A percentile compares a stretch with the other conserved stretches of the same genome.
phyloP scores from a whole-genome alignment of 1,284 basidiomycete genomes.

The Pseudomicrostroma phylloplanum region DNA sequence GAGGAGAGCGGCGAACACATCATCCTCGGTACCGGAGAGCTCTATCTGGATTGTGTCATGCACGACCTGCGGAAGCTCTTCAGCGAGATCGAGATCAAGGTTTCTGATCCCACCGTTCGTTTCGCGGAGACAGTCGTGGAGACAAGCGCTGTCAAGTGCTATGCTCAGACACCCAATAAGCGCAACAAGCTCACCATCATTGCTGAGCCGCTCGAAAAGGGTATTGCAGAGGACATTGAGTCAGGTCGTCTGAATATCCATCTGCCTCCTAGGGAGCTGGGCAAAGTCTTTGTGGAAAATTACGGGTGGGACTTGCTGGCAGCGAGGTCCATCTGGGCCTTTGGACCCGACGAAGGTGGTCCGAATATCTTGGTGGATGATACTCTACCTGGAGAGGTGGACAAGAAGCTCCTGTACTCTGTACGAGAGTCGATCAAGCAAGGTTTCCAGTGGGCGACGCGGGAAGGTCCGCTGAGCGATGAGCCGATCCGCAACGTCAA shows the following conservation, averaged over 20 bases:
- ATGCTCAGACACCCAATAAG: slow-evolving; percentile 88
- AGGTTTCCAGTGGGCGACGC: slow-evolving; percentile 97
- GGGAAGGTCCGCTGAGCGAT: slow-evolving; percentile 94
- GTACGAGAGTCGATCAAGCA: slow-evolving; percentile 95
- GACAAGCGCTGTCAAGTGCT: slow-evolving; percentile 95
- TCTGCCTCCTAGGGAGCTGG: slow-evolving; percentile 38
- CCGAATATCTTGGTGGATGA: slow-evolving; percentile 93
- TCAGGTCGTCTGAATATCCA: slow-evolving; percentile 30
- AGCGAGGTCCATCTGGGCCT: slow-evolving; percentile 98
- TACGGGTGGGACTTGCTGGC: slow-evolving; percentile 98
- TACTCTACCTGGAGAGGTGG: slow-evolving; percentile 88
- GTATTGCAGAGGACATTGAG: slow-evolving; percentile 48
- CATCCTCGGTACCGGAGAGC: slow-evolving; percentile 89
- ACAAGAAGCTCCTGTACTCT: slow-evolving; percentile 81
- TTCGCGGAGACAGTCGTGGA: slow-evolving; percentile 98
- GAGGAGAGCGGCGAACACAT: slow-evolving; percentile 98
- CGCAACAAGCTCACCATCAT: slow-evolving; percentile 47
- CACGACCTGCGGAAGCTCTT: slow-evolving; percentile 89
- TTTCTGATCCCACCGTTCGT: slow-evolving; percentile 95
- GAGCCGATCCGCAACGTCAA: slow-evolving; percentile 99
- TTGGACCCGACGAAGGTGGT: slow-evolving; percentile 83
- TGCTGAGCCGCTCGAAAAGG: slow-evolving; percentile 47
- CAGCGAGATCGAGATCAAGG: slow-evolving; percentile 98
- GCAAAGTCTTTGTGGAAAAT: slow-evolving; percentile 55
- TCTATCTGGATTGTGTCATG: slow-evolving; percentile 94